These are phyloP conservation scores for Aspergillus neotritici DNA, from an alignment of 2,329 filamentous ascomycete genomes.

Conservation along the genomic window DNA sequence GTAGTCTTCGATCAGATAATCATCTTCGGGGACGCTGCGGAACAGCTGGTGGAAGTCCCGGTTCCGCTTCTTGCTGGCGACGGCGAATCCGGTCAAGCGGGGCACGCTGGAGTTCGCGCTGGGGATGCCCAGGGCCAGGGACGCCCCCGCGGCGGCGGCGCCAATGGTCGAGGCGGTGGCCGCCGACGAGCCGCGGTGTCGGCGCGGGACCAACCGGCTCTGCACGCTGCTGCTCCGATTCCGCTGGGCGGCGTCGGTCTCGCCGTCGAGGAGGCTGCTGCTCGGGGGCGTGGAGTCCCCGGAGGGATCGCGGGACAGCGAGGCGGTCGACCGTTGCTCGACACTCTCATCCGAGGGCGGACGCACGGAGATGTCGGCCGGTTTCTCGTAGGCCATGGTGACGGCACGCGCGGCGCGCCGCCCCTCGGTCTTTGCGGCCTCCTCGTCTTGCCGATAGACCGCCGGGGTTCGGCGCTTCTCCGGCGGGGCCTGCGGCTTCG, in stretches of 20 bases:
- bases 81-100: conserved; percentile 87
- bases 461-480: conserved; percentile 35
- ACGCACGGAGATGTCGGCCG: conserved; percentile 36
- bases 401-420: conserved; percentile 55
- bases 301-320: conserved; percentile 28
- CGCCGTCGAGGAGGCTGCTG: conserved; percentile 61
- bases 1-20: conserved; percentile 97
- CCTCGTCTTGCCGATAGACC: conserved; percentile 43
- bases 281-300: conserved; percentile 62
- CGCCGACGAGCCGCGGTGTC: conserved; percentile 78
- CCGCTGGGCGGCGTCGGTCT: conserved; percentile 46
- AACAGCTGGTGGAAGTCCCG: conserved; percentile 90
- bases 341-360: conserved; percentile 34
- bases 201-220: conserved; percentile 58
- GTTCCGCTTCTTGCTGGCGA: conserved; percentile 93
- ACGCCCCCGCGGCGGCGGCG: conserved; percentile 65
- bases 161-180: conserved; percentile 65
- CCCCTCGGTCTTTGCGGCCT: conserved; percentile 54
- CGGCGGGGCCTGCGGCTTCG: conserved; percentile 27
- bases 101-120: conserved; percentile 55
- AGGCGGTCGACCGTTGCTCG: conserved; percentile 26
- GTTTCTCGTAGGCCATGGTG: conserved; percentile 53
- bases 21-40: conserved; percentile 94
- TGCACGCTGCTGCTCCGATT: conserved; percentile 63
- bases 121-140: conserved; percentile 59